phyloP scores from a whole-genome alignment of 345 rosid species.

The Stellera chamaejasme region DNA sequence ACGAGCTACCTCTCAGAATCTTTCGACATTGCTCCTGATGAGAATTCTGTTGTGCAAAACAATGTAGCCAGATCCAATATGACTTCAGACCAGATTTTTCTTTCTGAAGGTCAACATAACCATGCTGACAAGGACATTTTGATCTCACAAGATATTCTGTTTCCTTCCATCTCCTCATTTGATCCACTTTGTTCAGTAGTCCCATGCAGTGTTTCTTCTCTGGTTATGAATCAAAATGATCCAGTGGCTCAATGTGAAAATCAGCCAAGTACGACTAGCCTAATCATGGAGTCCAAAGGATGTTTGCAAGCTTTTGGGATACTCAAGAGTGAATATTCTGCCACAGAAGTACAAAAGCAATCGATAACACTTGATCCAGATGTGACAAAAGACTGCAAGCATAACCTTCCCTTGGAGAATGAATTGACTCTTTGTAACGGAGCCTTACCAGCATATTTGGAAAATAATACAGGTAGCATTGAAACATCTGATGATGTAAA shows the following conservation, averaged over 20 bases:
- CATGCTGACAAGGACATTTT: constrained; percentile 21
- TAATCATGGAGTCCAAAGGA: constrained; percentile 13
- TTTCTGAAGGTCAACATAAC: constrained; percentile 23
- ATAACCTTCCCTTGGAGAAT: constrained; percentile 11
- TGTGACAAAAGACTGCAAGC: constrained; percentile 25
- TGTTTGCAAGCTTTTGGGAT: constrained; percentile 15
- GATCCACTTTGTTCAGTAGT: constrained; percentile 76
- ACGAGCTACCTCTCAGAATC: constrained; percentile 66
- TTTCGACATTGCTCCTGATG: constrained; percentile 41
- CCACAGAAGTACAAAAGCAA: constrained; percentile 22
- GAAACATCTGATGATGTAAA: constrained; percentile 8
- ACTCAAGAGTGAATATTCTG: constrained; percentile 13
- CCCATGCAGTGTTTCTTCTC: constrained; percentile 47
- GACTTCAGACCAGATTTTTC: constrained; percentile 31
- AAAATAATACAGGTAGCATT: constrained; percentile 9
- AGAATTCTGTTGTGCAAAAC: constrained; percentile 34
- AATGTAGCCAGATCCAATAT: constrained; percentile 16
- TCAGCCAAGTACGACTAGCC: constrained; percentile 10
- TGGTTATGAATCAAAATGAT: constrained; percentile 16
- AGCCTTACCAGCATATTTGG: constrained; percentile 10
- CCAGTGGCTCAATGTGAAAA: constrained; percentile 21
- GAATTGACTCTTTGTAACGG: constrained; percentile 11
- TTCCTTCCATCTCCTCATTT: constrained; percentile 24
- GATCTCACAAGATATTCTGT: constrained; percentile 36
- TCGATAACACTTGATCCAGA: constrained; percentile 31